Evolutionary conservation across 2,329 filamentous ascomycete species (phyloP).

Genomic region (Meredithiella fracta): DNA sequence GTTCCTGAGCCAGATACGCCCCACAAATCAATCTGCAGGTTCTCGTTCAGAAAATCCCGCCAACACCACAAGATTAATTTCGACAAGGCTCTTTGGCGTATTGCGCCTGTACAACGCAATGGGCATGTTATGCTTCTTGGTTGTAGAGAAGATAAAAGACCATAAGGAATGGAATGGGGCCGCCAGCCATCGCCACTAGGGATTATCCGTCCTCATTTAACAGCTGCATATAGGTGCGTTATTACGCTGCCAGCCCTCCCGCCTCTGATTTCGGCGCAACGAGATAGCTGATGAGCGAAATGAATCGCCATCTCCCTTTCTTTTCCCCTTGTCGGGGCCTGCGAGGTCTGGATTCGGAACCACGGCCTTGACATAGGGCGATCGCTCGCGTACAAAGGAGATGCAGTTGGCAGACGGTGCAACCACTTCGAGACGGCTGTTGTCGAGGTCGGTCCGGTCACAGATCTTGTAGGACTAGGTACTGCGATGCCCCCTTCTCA

Average conservation of each 20-base stretch:
- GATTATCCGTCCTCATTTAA: slow-evolving; percentile 2
- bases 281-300: neutral
- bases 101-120: neutral
- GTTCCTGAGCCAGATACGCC: slow-evolving; percentile 11
- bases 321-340: neutral
- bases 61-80: neutral
- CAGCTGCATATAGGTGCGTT: neutral
- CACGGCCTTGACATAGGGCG: neutral
- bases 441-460: neutral
- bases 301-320: neutral
- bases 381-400: slow-evolving; percentile 2
- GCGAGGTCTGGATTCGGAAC: neutral
- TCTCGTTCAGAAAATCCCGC: neutral
- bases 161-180: neutral
- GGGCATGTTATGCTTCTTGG: neutral
- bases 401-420: neutral
- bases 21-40: slow-evolving; percentile 7
- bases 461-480: neutral
- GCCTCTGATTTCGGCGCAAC: neutral
- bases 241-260: neutral
- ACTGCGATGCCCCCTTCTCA: neutral
- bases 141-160: neutral
- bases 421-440: neutral
- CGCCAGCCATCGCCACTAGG: slow-evolving; percentile 5
- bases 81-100: neutral